Evolutionary conservation across 768 basidiomycete genomes (phyloP), one percentile per base, ranked within the genome.

Genomic region (Tulasnella sp.): DNA sequence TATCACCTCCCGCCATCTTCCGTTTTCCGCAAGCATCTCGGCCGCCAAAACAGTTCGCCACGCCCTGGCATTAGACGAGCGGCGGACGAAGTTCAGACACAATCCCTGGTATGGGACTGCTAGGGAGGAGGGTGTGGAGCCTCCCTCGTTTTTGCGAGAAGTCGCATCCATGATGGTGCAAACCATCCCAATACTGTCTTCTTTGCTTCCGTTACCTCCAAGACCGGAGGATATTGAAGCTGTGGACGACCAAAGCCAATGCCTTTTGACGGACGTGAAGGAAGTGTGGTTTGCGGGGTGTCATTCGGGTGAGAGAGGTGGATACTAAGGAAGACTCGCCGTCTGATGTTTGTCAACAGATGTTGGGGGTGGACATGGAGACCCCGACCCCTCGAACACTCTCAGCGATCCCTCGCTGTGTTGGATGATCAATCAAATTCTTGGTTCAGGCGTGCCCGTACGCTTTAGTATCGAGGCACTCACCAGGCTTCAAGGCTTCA

Each of bases 41-140:
- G 79, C 76, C 78, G 81, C 83, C 78, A 46, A 50, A 28, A 58
- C 76, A 41, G 84, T 84, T 79, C 82, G 84, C n/a, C 81, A 81
- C 34, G 81, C 81, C 2, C 34, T 81, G 31, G 54, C 80, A 4
- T 37, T 81, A 16, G 81, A 81, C 54, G 81, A 94, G 92, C 92
- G 88, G 81, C 92, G 93, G 48, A 87, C 89, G 28, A 91, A 89
- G 84, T 94, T 91, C 83, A 85, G 87, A 40, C 91, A 93, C 4
- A 93, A 91, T 82, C 83, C 88, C 28, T 94, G 91, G 83, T 92
- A 93, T 83, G 86, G 89, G 24, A 82, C 87, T 28, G 72, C 86
- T 1, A 87, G 87, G 0, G 83, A 83, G 3, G 54, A 82, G n/a
- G 81, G 81, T 12, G 84, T 85, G 9, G 9, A 11, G 3, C 60